A percentile compares a stretch with the other conserved stretches of the same genome.
Evolutionary conservation across 140 eudicot genomes (phyloP).

Genomic region (Bidens hawaiensis): DNA sequence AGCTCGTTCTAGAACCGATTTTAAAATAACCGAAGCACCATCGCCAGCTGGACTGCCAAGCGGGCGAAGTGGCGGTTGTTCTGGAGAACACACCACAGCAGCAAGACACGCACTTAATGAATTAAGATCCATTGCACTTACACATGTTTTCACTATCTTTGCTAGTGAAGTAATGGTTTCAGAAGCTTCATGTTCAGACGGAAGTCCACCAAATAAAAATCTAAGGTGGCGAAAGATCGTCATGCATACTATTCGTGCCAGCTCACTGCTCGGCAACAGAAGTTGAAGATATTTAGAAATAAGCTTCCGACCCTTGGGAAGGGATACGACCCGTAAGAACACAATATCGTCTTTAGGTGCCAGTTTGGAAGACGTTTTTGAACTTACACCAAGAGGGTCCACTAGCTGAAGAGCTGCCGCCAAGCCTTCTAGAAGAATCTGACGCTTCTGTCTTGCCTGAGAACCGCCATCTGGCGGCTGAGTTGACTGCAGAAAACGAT

Average conservation of each 20-base stretch:
- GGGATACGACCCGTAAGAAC: constrained; percentile 69
- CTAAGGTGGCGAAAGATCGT: constrained; percentile 85
- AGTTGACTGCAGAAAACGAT: constrained; percentile 63
- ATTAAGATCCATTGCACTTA: constrained; percentile 79
- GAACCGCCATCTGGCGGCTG: constrained; percentile 88
- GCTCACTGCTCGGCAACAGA: constrained; percentile 74
- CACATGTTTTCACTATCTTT: constrained; percentile 47
- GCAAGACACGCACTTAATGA: constrained; percentile 94
- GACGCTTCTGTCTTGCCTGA: constrained; percentile 71
- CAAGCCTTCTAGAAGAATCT: constrained; percentile 71
- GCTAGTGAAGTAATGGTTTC: constrained; percentile 51
- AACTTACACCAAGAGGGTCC: constrained; percentile 81
- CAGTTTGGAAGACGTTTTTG: constrained; percentile 45
- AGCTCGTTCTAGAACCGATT: constrained; percentile 77
- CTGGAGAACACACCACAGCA: constrained; percentile 95
- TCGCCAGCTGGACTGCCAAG: constrained; percentile 89
- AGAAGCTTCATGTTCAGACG: constrained; percentile 51
- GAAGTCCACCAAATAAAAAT: constrained; percentile 76
- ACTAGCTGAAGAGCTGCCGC: constrained; percentile 93
- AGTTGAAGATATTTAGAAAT: constrained; percentile 65
- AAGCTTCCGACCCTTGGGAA: constrained; percentile 83
- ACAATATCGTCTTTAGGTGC: constrained; percentile 84
- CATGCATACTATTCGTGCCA: constrained; percentile 92
- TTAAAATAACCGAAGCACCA: constrained; percentile 75
- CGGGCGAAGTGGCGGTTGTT: constrained; percentile 98